phyloP scores from a whole-genome alignment of 352 stramenopile species.

The Bremia lactucae region DNA sequence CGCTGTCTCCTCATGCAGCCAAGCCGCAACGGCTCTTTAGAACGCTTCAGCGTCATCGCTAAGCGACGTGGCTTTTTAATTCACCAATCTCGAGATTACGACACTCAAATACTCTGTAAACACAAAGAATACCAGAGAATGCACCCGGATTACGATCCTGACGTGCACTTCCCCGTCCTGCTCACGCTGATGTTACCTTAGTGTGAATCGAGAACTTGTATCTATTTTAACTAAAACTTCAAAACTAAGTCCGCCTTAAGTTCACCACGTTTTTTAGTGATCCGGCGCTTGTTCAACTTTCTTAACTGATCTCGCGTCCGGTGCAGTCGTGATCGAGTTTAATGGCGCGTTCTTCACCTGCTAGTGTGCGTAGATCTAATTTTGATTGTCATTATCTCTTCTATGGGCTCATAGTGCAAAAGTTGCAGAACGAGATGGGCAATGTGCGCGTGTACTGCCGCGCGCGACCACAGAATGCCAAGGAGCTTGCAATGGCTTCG shows the following conservation, averaged over 20 bases:
- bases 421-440: slow-evolving; percentile 25
- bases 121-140: slow-evolving; percentile 26
- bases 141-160: slow-evolving; percentile 44
- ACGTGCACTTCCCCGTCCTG: slow-evolving; percentile 60
- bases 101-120: slow-evolving; percentile 25
- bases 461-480: slow-evolving; percentile 71
- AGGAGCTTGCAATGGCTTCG: slow-evolving; percentile 54
- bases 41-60: slow-evolving; percentile 53
- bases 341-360: slow-evolving; percentile 18
- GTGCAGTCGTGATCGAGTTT: neutral
- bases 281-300: slow-evolving; percentile 7
- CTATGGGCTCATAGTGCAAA: neutral
- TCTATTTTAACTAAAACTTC: slow-evolving; percentile 10
- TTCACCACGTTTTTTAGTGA: no score
- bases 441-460: slow-evolving; percentile 81
- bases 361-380: slow-evolving; percentile 3
- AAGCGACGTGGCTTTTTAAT: slow-evolving; percentile 28
- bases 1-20: slow-evolving; percentile 67
- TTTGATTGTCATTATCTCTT: neutral
- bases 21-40: slow-evolving; percentile 61
- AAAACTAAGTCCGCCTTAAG: slow-evolving; percentile 5
- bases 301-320: no score
- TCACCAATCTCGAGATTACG: slow-evolving; percentile 27
- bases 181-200: slow-evolving; percentile 23
- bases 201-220: neutral